Base-by-base conservation (phyloP, 2,329 filamentous ascomycete genomes). In the Fonsecaea monophora region DNA sequence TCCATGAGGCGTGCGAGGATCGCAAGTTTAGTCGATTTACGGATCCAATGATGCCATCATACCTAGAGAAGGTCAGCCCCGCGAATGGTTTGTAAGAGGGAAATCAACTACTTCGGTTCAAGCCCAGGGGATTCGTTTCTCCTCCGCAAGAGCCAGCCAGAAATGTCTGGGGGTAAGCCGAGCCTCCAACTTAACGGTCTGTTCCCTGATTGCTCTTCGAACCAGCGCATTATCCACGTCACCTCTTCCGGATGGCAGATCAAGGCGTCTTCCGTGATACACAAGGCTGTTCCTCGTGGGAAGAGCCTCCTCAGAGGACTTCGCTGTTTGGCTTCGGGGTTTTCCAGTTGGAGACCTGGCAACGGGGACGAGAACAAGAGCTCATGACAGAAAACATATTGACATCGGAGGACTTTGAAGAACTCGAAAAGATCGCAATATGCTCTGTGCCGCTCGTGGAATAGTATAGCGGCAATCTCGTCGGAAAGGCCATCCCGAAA, bases 261-360 rank as follows among this genome's bases (percentile, higher is more conserved):
- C 57, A 71, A 56, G 15, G 59, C 45, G 4, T 48, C 42, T 55
- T 71, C 70, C 1, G 70, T 71, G 32, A 71, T 64, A 42, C 64
- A 66, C 40, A 71, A 15, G 25, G 58, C 68, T 0, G 58, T 64
- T 12, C 70, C 70, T 2, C 68, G 60, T 15, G 65, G 63, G 50
- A 71, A 71, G 38, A 71, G 40, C 58, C 53, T 68, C 5, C 42
- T 25, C 21, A 61, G 21, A 10, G 54, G n/a, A 25, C 25, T 35
- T 42, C 8, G 3, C 34, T 6, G 45, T 7, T 35, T 25, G 59
- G 18, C 25, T 8, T 18, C 10, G 15, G 18, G 25, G 6, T 34
- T 12, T 8, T 60, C 30, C 6, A 25, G 6, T n/a, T 42, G 10
- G 21, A 30, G 30, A 5, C 30, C 30, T 32, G 30, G 21, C 4